A percentile compares a stretch with the other conserved stretches of the same genome.
Evolutionary conservation across 2,329 filamentous ascomycete species (phyloP).

Genomic region (Alternaria burnsii): DNA sequence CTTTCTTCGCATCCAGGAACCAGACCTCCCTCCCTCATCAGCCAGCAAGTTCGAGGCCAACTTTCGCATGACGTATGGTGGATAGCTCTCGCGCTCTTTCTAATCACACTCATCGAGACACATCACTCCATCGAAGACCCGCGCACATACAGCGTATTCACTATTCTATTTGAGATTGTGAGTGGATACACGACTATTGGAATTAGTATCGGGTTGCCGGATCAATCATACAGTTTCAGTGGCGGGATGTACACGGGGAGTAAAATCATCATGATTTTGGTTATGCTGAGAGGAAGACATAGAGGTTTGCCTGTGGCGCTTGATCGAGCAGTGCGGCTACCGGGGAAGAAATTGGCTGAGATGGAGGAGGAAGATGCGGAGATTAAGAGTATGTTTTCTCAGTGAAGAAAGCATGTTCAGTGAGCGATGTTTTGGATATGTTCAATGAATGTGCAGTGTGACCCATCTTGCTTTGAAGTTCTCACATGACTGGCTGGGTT

Average conservation of each 20-base stretch:
- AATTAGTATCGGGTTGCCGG: constrained; percentile 31
- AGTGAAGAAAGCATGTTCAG: constrained; percentile 1
- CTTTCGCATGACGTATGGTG: constrained; percentile 36
- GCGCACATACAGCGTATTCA: constrained; percentile 32
- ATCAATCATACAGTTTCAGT: constrained; percentile 32
- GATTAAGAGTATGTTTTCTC: constrained; percentile 27
- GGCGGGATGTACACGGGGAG: constrained; percentile 33
- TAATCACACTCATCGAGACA: constrained; percentile 35
- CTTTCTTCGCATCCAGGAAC: constrained; percentile 23
- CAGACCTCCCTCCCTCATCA: constrained; percentile 28
- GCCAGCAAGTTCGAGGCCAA: constrained; percentile 33
- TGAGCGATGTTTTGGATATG: background rate
- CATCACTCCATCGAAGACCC: constrained; percentile 32
- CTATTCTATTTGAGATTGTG: constrained; percentile 33
- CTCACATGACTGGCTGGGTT: background rate
- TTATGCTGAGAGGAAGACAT: constrained; percentile 30
- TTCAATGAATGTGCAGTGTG: background rate
- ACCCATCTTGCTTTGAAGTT: background rate
- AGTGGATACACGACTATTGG: constrained; percentile 34
- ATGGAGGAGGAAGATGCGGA: constrained; percentile 33
- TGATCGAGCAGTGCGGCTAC: constrained; percentile 32
- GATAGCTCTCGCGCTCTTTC: constrained; percentile 32
- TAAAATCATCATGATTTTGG: constrained; percentile 32
- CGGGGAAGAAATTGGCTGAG: constrained; percentile 28
- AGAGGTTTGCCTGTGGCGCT: constrained; percentile 32